Base-by-base conservation (phyloP, 495 filamentous ascomycete genomes). In the Hypomontagnella submonticulosa region DNA sequence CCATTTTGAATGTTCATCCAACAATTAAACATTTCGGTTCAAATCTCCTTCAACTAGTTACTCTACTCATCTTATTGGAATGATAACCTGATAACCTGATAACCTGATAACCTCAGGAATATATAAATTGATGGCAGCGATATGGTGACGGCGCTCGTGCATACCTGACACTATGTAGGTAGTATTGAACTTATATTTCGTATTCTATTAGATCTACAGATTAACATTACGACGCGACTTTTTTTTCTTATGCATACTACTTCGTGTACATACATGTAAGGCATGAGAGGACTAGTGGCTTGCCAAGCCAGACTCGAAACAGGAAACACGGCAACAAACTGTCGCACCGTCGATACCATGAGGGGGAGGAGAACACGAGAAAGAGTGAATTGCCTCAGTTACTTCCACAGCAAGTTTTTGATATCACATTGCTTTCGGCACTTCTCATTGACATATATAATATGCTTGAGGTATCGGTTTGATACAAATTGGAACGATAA, bases 261-360 rank as follows among this genome's bases (percentile, higher is more conserved):
- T 6, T 13, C 36, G 9, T 12, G 10, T 8, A 36, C 33, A 36
- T 4, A 36, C 11, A 36, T 36, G 10, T 38, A 13, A 47, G 16
- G 43, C 13, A 40, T 53, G 15, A 52, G 10, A 34, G 27, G 34
- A 15, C 20, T 47, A 57, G 44, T 41, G 3, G 51, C 16, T 50
- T 46, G 66, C 66, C 66, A 69, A 69, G 60, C 49, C 48, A 40
- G 38, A 46, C 54, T 60, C 55, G 60, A 69, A 69, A 69, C 66
- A 61, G 56, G 60, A 63, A 69, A 68, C 59, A 50, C 48, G 42
- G 36, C 54, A 37, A 32, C 53, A 61, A 57, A 62, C 47, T n/a
- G 49, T 33, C 27, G 57, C 30, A 59, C 42, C 43, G 43, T 56
- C 44, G 44, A 48, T 42, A 38, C 57, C 34, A n/a, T 10, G 33